These are phyloP conservation scores for Metrosideros polymorpha DNA, from an alignment of 441 rosid species.

Conservation along the genomic window DNA sequence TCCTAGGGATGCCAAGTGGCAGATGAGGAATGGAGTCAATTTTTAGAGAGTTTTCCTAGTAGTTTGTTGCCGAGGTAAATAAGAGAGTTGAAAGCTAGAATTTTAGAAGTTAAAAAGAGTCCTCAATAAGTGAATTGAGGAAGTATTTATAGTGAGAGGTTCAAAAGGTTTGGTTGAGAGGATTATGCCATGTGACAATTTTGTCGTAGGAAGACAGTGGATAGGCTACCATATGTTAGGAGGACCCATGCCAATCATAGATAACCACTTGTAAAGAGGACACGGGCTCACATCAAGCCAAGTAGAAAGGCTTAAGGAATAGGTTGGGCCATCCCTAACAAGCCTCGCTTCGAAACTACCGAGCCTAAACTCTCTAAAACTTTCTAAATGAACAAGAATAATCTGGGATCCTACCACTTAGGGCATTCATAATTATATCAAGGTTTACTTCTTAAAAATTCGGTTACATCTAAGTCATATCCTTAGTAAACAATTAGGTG, in stretches of 20 bases:
- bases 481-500: neutral
- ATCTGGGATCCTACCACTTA: accelerated
- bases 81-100: neutral
- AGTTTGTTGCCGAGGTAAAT: neutral
- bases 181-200: neutral
- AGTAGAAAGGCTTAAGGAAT: neutral
- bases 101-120: neutral
- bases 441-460: neutral
- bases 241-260: accelerated
- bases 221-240: accelerated
- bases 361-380: neutral
- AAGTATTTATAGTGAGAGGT: neutral
- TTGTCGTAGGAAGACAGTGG: accelerated
- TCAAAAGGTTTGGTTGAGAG: neutral
- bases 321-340: accelerated
- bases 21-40: neutral
- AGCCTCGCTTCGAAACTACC: accelerated
- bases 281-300: neutral
- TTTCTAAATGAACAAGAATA: neutral
- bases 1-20: neutral
- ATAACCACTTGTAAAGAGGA: neutral
- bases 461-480: neutral
- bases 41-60: neutral
- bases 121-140: neutral
- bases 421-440: neutral